Evolutionary conservation across 345 rosid species (phyloP), one percentile per base, ranked within the genome.

Genomic region (Salix exigua): DNA sequence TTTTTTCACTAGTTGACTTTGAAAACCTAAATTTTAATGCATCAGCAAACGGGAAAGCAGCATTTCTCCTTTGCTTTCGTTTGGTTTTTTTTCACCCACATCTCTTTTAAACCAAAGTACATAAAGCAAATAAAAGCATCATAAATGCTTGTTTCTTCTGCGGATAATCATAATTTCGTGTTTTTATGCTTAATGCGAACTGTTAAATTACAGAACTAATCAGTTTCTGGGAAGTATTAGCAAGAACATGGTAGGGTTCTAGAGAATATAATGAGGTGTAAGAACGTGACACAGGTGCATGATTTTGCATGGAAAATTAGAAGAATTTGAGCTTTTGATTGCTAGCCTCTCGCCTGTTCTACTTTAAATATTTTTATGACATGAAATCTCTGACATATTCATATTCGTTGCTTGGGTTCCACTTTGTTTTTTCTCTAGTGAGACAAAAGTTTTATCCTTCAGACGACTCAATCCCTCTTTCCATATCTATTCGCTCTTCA

Each of bases 331-430:
- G 28, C 12, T 58, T 58, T 8, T 58, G 13, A n/a, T 3, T 58
- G 5, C 63, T 58, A 23, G 4, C 10, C 62, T 55, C 26, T 55
- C 62, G 10, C 62, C 62, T 58, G 23, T 21, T 53, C 11, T 58
- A 23, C 25, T 58, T 58, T 46, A 31, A 13, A 72, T 35, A 63
- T 30, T 58, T 33, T 58, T 23, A 58, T 10, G 63, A 25, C 28
- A 23, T 23, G 9, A 13, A 58, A 58, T 7, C 68, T n/a, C 53
- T 68, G 80, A 82, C 80, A 40, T 12, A 10, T 40, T 5, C 37
- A 88, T 88, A 92, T 91, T 92, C 92, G 79, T 91, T 92, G 80
- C 92, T 81, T 73, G 82, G 86, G 53, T 73, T 74, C 79, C 81
- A 46, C 80, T 87, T 86, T 87, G 85, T 51, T 80, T 81, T 31